These are phyloP conservation scores for Endoconidiophora polonica DNA, from an alignment of 2,329 filamentous ascomycete species.

Conservation along the genomic window DNA sequence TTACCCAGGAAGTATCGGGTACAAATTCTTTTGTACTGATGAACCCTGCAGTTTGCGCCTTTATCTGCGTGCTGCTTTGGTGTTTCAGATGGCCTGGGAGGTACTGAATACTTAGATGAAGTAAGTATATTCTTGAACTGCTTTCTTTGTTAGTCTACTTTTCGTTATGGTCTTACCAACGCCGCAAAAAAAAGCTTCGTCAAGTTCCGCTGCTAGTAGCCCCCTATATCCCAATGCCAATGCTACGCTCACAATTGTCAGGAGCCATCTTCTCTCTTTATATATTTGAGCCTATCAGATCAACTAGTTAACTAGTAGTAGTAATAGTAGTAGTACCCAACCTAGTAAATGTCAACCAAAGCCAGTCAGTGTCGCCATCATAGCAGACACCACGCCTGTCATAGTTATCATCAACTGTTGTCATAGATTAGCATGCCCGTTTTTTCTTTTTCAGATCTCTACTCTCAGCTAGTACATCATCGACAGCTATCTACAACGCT, in stretches of 20 bases:
- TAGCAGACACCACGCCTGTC: too few relatives aligned
- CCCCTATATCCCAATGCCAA: background rate
- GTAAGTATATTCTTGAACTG: too few relatives aligned
- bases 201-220: background rate
- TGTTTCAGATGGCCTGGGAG: slow-evolving; percentile 2
- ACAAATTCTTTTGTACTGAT: background rate
- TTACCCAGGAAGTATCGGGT: background rate
- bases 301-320: too few relatives aligned
- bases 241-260: too few relatives aligned
- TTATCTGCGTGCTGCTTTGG: background rate
- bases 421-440: too few relatives aligned
- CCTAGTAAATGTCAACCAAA: too few relatives aligned
- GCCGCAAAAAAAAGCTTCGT: background rate
- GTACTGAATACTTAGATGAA: background rate
- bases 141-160: background rate
- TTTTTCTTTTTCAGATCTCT: background rate
- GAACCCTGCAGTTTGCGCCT: background rate
- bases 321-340: too few relatives aligned
- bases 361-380: too few relatives aligned
- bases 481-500: too few relatives aligned
- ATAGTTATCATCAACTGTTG: too few relatives aligned
- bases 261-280: too few relatives aligned
- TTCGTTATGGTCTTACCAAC: background rate
- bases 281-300: too few relatives aligned
- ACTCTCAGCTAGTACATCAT: background rate